These are phyloP conservation scores for Ogataea hybrid DNA, from an alignment of 1,139 yeast genomes.

Conservation along the genomic window DNA sequence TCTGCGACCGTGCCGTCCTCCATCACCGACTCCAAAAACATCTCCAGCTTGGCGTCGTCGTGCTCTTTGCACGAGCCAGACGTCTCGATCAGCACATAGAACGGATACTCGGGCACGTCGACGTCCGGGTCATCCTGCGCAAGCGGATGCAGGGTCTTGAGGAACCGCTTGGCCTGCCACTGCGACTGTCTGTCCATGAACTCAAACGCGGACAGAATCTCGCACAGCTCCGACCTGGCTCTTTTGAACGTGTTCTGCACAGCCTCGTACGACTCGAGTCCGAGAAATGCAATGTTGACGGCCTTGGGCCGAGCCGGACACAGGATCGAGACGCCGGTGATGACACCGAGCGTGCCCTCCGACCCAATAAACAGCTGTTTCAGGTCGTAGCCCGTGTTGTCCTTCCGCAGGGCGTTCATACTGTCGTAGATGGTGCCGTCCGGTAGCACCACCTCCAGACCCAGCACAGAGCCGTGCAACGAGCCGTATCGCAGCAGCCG, in stretches of 20 bases:
- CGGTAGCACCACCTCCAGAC: conserved; percentile 88
- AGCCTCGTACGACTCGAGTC: conserved; percentile 73
- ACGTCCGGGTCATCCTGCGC: conserved; percentile 44
- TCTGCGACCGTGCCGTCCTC: conserved; percentile 81
- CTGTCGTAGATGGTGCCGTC: conserved; percentile 83
- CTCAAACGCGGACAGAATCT: conserved; percentile 89
- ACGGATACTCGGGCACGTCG: conserved; percentile 60
- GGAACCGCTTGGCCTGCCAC: conserved; percentile 54
- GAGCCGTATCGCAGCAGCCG: conserved; percentile 88
- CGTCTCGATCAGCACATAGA: conserved; percentile 88
- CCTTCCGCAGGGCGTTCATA: conserved; percentile 82
- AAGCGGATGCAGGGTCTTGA: conserved; percentile 62
- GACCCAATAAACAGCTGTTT: conserved; percentile 92
- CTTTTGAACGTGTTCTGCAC: conserved; percentile 80
- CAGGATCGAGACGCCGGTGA: conserved; percentile 85
- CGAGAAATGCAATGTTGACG: conserved; percentile 85
- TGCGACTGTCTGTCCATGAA: conserved; percentile 87
- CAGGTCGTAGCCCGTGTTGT: conserved; percentile 90
- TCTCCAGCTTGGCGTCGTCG: conserved; percentile 74
- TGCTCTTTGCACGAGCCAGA: conserved; percentile 90
- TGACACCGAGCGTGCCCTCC: conserved; percentile 88
- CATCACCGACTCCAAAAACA: conserved; percentile 80
- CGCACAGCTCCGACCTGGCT: conserved; percentile 78
- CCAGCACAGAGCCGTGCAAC: conserved; percentile 87
- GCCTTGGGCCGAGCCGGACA: conserved; percentile 93